A percentile compares a stretch with the other conserved stretches of the same genome.
Conservation (phyloP, 441 rosid species). For the Hypseocharis bilobata region DNA sequence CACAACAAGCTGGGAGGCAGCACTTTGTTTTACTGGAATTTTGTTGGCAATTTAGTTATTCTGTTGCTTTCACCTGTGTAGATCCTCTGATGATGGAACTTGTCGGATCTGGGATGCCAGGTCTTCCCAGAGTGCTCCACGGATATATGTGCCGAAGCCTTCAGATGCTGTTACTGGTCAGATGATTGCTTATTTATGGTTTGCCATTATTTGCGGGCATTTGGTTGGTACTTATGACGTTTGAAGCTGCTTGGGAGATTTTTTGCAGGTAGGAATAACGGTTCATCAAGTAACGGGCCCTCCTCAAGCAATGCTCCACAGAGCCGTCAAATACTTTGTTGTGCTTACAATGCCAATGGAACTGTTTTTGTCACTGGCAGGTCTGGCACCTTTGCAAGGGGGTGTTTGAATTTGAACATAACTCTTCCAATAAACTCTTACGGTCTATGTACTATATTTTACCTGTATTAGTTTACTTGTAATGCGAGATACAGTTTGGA, state of each 20-base stretch:
- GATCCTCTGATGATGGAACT: conserved; percentile 99
- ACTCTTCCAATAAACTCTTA: conserved; percentile 23
- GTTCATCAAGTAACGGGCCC: conserved; percentile 39
- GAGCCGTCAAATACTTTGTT: conserved; percentile 80
- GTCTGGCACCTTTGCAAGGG: conserved; percentile 95
- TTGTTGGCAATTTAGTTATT: conserved; percentile 16
- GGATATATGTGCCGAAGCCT: conserved; percentile 77
- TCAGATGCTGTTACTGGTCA: conserved; percentile 55
- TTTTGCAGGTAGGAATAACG: conserved; percentile 49
- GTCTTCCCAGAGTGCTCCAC: conserved; percentile 51
- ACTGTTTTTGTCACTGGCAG: conserved; percentile 97
- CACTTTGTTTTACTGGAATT: conserved; percentile 14
- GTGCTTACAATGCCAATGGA: conserved; percentile 94
- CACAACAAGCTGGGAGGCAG: conserved; percentile 16
- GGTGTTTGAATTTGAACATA: conserved; percentile 31
- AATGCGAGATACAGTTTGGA: too few relatives aligned
- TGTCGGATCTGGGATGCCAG: conserved; percentile 99
- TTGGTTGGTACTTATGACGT: neutral
- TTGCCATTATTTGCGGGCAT: conserved; percentile 12
- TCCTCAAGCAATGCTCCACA: conserved; percentile 53
- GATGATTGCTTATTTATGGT: conserved; percentile 20
- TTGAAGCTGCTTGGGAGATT: neutral
- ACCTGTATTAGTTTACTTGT: conserved; percentile 12
- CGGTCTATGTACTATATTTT: neutral
- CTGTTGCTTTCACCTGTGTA: conserved; percentile 29